phyloP scores from a whole-genome alignment of 2,329 filamentous ascomycete species.

The Alternaria dauci region DNA sequence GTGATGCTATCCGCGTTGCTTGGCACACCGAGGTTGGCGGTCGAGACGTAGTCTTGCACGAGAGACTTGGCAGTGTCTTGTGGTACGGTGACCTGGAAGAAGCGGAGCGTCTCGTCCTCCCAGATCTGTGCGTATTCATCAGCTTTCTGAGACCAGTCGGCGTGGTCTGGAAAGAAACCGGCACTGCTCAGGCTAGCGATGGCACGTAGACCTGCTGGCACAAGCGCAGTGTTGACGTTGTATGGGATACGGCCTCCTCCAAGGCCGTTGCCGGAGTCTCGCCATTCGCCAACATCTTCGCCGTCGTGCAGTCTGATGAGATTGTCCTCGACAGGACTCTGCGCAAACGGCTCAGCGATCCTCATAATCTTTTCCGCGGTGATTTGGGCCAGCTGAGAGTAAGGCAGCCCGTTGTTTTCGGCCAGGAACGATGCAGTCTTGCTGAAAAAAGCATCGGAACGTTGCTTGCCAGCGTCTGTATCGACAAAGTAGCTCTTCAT shows the following conservation, averaged over 20 bases:
- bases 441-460: slow-evolving; percentile 50
- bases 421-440: slow-evolving; percentile 60
- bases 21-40: slow-evolving; percentile 56
- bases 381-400: slow-evolving; percentile 60
- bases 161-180: slow-evolving; percentile 61
- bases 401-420: slow-evolving; percentile 63
- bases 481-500: slow-evolving; percentile 67
- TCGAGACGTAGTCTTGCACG: slow-evolving; percentile 59
- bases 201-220: slow-evolving; percentile 67
- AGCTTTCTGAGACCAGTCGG: slow-evolving; percentile 58
- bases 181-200: slow-evolving; percentile 62
- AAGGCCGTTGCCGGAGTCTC: slow-evolving; percentile 67
- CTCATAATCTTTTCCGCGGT: slow-evolving; percentile 68
- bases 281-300: slow-evolving; percentile 68
- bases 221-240: slow-evolving; percentile 70
- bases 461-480: slow-evolving; percentile 52
- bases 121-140: slow-evolving; percentile 62
- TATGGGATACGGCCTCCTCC: slow-evolving; percentile 71
- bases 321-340: slow-evolving; percentile 61
- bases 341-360: slow-evolving; percentile 63
- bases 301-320: slow-evolving; percentile 65
- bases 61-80: slow-evolving; percentile 56
- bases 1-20: slow-evolving; percentile 55
- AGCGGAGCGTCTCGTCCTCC: slow-evolving; percentile 67
- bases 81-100: slow-evolving; percentile 63